These are phyloP conservation scores for Salix suchowensis DNA, from an alignment of 345 rosid species.

Conservation along the genomic window DNA sequence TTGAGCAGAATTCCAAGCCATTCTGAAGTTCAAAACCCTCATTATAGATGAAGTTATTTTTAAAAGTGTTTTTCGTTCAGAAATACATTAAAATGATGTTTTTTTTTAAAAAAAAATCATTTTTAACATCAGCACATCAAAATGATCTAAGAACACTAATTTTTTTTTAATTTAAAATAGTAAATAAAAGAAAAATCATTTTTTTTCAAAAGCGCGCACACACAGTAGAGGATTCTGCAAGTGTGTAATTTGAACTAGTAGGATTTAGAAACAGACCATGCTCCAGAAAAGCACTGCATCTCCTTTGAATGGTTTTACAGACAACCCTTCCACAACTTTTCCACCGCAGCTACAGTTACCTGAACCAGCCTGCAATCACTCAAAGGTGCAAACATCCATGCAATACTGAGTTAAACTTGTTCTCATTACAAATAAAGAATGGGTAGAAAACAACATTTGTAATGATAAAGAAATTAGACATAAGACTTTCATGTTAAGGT, in stretches of 20 bases:
- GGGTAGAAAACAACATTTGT: background rate
- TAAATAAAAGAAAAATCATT: no score
- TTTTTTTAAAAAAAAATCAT: no score
- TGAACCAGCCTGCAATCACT: constrained; percentile 66
- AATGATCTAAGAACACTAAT: no score
- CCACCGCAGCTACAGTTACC: constrained; percentile 88
- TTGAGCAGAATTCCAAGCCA: background rate
- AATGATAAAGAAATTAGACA: background rate
- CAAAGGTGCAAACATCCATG: background rate
- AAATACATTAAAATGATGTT: no score
- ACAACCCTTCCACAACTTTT: constrained; percentile 60
- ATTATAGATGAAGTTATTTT: background rate
- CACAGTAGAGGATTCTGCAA: background rate
- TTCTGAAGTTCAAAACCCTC: background rate
- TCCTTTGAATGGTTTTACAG: constrained; percentile 88
- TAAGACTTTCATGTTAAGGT: no score
- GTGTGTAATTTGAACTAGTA: background rate
- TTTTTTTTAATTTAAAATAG: no score
- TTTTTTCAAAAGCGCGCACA: background rate
- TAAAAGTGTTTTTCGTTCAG: no score
- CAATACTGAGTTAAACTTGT: background rate
- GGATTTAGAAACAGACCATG: constrained; percentile 60
- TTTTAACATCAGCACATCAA: no score
- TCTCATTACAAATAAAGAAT: background rate
- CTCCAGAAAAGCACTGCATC: constrained; percentile 97